Base-by-base conservation (phyloP, 306 rosid species). In the Rosa chinensis region DNA sequence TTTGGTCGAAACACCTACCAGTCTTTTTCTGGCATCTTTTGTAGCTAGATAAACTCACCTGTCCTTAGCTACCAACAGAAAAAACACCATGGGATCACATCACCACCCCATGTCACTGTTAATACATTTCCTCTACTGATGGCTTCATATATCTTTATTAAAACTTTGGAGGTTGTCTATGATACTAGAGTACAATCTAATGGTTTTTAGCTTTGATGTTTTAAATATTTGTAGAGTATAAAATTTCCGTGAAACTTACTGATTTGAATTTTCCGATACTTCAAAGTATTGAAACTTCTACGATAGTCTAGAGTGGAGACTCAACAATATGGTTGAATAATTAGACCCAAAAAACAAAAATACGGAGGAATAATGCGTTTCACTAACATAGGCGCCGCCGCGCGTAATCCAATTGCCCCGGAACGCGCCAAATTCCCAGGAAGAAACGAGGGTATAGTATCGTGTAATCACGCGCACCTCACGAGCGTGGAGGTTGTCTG, bases 91-190 rank as follows among this genome's bases (percentile, higher is more conserved):
- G 0, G 3, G 7, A 11, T 32, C 62, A 49, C 76, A 66, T 43
- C 73, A 50, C 44, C 77, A 44, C 67, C 37, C 20, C 53, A 75
- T 77, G 75, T 53, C 78, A 32, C 73, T 6, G 18, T 47, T 39
- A n/a, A 53, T 18, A 40, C 55, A 20, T 59, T 21, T 59, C 70
- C 43, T 58, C 13, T 53, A 17, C 50, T 17, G 10, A 20, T 72
- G 8, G 8, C 47, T 10, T 8, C 47, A 44, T 44, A 1, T 43
- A n/a, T n/a, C 47, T 9, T 9, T 43, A 43, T 6, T 6, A 43
- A 43, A 5, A 8, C 9, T 44, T 44, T 44, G 11, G 48, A 44
- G 48, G 48, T 10, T 44, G 12, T 44, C 48, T 32, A 32, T 32
- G 3, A 2, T 32, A 32, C 3, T 2, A 32, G 35, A 32, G 35